Conservation (phyloP, 495 filamentous ascomycete species). For the Pseudevernia furfuracea region DNA sequence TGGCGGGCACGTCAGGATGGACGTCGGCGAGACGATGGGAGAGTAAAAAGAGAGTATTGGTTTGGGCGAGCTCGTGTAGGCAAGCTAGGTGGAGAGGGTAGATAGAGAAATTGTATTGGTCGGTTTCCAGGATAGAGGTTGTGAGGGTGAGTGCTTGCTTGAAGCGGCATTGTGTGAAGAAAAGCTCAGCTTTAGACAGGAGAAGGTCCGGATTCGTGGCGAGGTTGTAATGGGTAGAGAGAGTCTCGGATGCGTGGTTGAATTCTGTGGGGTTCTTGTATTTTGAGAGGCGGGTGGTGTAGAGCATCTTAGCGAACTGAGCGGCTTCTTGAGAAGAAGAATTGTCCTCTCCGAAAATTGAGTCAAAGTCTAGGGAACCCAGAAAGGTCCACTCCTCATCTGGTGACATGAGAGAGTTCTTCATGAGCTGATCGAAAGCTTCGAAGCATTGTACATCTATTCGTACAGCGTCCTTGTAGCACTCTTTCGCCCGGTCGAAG, state of each 20-base stretch:
- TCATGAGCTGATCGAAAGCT: constrained; percentile 95
- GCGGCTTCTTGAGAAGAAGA: constrained; percentile 70
- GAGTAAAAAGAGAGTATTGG: constrained; percentile 82
- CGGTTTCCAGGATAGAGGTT: constrained; percentile 61
- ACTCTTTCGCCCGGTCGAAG: constrained; percentile 94
- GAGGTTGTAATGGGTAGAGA: constrained; percentile 90
- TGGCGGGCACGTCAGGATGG: constrained; percentile 80
- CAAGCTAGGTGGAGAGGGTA: constrained; percentile 91
- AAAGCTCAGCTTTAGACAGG: constrained; percentile 80
- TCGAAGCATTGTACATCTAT: constrained; percentile 99
- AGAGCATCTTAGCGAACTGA: constrained; percentile 92
- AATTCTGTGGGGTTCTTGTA: constrained; percentile 83
- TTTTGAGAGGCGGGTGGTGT: constrained; percentile 92
- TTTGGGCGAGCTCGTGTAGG: constrained; percentile 77
- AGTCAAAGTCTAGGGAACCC: constrained; percentile 84
- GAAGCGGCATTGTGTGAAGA: constrained; percentile 94
- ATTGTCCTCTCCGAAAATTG: constrained; percentile 54
- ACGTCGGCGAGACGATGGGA: constrained; percentile 91
- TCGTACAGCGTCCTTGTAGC: constrained; percentile 92
- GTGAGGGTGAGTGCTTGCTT: constrained; percentile 78
- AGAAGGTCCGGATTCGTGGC: constrained; percentile 82
- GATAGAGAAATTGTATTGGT: constrained; percentile 72
- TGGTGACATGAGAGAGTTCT: constrained; percentile 95
- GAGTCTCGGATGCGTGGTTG: constrained; percentile 77
- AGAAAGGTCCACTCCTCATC: constrained; percentile 93